These are phyloP conservation scores for Neoascochyta sp. DNA, from an alignment of 2,329 filamentous ascomycete species.

Conservation along the genomic window DNA sequence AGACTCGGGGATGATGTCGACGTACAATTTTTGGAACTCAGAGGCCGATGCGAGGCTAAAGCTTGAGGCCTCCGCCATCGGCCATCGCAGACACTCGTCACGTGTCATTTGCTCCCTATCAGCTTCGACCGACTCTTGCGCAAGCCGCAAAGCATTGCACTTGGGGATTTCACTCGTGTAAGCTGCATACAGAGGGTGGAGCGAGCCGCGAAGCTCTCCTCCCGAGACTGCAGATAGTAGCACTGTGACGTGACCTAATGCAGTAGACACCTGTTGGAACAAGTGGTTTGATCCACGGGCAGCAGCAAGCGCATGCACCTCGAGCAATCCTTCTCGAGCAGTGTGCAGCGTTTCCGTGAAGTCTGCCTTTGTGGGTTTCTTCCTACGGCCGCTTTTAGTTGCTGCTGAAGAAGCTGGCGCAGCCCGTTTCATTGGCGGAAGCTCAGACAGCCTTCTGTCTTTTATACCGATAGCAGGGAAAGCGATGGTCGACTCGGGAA, in stretches of 20 bases:
- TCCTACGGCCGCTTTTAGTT: conserved; percentile 18
- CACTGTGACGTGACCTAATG: conserved; percentile 37
- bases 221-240: conserved; percentile 38
- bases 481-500: conserved; percentile 90
- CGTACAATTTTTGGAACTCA: conserved; percentile 71
- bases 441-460: conserved; percentile 27
- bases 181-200: conserved; percentile 41
- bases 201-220: conserved; percentile 25
- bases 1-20: conserved; percentile 75
- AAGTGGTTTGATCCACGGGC: conserved; percentile 54
- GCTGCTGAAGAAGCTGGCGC: conserved; percentile 6
- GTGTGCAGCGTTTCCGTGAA: conserved; percentile 61
- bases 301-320: conserved; percentile 56
- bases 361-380: conserved; percentile 24
- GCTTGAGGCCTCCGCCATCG: conserved; percentile 30
- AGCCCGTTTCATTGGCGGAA: conserved; percentile 11
- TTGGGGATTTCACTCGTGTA: conserved; percentile 58
- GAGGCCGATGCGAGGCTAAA: conserved; percentile 39
- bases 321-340: conserved; percentile 63
- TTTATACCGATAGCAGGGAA: conserved; percentile 62
- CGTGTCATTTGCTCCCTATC: conserved; percentile 44
- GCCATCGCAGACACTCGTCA: conserved; percentile 41
- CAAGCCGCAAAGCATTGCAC: conserved; percentile 64
- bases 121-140: conserved; percentile 54
- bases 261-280: conserved; percentile 50